These are phyloP conservation scores for Penicillium ucsense DNA, from an alignment of 495 filamentous ascomycete species.

Conservation along the genomic window DNA sequence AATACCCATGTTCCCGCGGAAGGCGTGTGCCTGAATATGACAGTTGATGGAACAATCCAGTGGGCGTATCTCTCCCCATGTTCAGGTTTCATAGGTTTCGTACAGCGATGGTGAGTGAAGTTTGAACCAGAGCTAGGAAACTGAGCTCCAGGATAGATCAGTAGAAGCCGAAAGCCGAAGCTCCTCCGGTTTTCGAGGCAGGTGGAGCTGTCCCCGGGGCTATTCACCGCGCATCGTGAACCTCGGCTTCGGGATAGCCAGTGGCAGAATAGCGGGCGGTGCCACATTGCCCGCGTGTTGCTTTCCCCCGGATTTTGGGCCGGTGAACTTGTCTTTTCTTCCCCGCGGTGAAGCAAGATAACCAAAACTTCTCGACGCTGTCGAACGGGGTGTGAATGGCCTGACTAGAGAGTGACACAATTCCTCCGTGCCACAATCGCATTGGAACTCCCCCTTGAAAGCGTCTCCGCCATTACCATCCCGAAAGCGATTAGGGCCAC, in stretches of 20 bases:
- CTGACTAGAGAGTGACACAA: neutral
- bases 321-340: slow-evolving; percentile 8
- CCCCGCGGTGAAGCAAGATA: slow-evolving; percentile 3
- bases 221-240: slow-evolving; percentile 6
- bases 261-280: slow-evolving; percentile 29
- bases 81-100: too few relatives aligned
- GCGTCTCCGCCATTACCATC: slow-evolving; percentile 4
- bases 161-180: neutral
- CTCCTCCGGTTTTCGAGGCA: neutral
- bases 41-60: too few relatives aligned
- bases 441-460: neutral
- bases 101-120: too few relatives aligned
- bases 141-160: too few relatives aligned
- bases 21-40: too few relatives aligned
- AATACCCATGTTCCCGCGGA: too few relatives aligned
- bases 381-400: slow-evolving; percentile 3
- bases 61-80: too few relatives aligned
- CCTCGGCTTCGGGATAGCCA: slow-evolving; percentile 26
- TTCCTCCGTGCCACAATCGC: neutral
- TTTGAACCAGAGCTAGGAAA: too few relatives aligned
- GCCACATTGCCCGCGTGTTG: slow-evolving; percentile 20
- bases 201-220: too few relatives aligned
- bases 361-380: slow-evolving; percentile 1
- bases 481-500: slow-evolving; percentile 20
- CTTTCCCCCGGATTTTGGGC: slow-evolving; percentile 23